A percentile compares a stretch with the other conserved stretches of the same genome.
These are phyloP conservation scores for Viridothelium virens DNA, from an alignment of 495 filamentous ascomycete species.

Conservation along the genomic window DNA sequence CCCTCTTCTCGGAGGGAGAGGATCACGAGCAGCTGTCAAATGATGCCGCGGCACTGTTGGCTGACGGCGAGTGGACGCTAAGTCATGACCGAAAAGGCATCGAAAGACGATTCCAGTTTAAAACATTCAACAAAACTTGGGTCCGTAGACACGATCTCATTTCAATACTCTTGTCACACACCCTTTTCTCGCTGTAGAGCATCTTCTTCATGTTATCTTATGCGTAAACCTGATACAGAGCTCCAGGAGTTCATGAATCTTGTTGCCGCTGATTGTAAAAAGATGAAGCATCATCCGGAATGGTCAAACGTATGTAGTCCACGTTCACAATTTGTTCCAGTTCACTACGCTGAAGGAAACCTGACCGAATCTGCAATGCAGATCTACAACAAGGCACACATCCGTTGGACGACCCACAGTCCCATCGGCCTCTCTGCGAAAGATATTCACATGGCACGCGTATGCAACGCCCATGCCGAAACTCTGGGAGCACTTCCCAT, in stretches of 20 bases:
- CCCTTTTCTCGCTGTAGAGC: no score
- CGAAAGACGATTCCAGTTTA: constrained; percentile 27
- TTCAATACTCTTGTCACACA: background rate
- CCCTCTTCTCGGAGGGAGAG: background rate
- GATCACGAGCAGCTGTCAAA: background rate
- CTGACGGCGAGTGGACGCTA: constrained; percentile 13
- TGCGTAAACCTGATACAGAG: constrained; percentile 8
- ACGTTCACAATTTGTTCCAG: no score
- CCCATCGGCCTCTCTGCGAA: constrained; percentile 21
- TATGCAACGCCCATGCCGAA: constrained; percentile 21
- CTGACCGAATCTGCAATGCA: background rate
- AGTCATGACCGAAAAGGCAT: constrained; percentile 20
- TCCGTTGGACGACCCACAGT: constrained; percentile 29
- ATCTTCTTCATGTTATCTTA: background rate
- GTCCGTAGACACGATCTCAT: constrained; percentile 13
- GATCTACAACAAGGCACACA: constrained; percentile 22
- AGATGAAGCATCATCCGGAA: constrained; percentile 25
- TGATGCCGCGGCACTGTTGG: background rate
- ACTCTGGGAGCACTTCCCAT: background rate
- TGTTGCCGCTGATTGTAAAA: constrained; percentile 25
- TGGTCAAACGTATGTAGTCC: constrained; percentile 24
- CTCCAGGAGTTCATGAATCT: constrained; percentile 27
- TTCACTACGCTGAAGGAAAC: background rate
- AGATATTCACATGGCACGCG: constrained; percentile 24
- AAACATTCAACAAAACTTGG: constrained; percentile 27